Evolutionary conservation across 306 rosid species (phyloP).

Genomic region (Luffa acutangula): DNA sequence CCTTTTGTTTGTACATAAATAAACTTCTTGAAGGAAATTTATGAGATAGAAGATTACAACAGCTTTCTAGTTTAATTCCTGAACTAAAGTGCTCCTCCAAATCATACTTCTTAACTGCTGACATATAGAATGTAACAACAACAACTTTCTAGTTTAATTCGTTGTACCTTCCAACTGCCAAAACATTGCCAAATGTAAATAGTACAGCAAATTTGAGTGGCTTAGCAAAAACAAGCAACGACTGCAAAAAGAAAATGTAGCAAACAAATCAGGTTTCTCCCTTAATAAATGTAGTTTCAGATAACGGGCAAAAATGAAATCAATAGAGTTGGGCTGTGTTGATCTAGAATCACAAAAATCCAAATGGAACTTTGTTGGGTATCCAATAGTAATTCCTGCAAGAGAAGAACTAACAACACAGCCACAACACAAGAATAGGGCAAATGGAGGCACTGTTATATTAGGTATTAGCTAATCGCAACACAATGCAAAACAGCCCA

Average conservation of each 20-base stretch:
- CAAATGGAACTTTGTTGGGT: background rate
- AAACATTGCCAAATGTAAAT: conserved; percentile 80
- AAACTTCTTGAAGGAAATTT: background rate
- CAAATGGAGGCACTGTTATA: too few relatives aligned
- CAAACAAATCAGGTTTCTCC: conserved; percentile 5
- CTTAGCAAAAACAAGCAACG: conserved; percentile 62
- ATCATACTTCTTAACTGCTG: background rate
- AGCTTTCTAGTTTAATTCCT: too few relatives aligned
- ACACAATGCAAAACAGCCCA: too few relatives aligned
- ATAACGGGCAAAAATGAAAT: background rate
- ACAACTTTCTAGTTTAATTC: background rate
- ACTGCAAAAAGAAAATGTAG: conserved; percentile 50
- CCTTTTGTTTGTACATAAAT: background rate
- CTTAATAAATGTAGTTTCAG: background rate
- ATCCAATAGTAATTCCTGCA: too few relatives aligned
- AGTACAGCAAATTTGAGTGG: conserved; percentile 78
- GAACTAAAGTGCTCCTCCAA: background rate
- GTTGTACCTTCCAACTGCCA: conserved; percentile 91
- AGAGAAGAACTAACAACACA: too few relatives aligned
- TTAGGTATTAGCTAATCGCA: too few relatives aligned
- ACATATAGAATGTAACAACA: background rate
- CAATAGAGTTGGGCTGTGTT: background rate
- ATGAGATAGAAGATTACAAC: background rate
- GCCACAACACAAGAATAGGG: too few relatives aligned
- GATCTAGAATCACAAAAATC: background rate